Conservation (phyloP, 108 stramenopile species). For the Cyclotella kingstonii region DNA sequence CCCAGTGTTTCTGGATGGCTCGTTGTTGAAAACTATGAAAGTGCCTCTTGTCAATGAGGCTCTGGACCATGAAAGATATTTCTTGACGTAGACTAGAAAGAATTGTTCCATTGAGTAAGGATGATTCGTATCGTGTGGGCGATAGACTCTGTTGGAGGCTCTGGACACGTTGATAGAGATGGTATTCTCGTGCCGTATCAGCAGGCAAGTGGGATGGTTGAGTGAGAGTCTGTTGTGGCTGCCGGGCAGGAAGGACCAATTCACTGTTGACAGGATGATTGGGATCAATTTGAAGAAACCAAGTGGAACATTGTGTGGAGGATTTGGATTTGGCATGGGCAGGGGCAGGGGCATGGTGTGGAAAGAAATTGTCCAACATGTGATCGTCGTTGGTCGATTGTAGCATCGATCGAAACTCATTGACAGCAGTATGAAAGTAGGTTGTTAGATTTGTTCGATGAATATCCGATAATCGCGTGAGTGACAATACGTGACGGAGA, state of each 20-base stretch:
- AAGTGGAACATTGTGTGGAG: constrained; percentile 16
- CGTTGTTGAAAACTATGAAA: not conserved
- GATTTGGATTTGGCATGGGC: no score
- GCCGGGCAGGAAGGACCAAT: not conserved
- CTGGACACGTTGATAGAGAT: constrained; percentile 28
- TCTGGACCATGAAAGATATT: not conserved
- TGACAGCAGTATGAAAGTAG: constrained; percentile 1
- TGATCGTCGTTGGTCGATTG: not conserved
- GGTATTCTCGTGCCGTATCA: constrained; percentile 38
- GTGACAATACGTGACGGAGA: constrained; percentile 7
- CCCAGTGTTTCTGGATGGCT: constrained; percentile 8
- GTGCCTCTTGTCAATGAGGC: not conserved
- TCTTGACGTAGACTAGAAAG: not conserved
- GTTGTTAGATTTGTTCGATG: constrained; percentile 5
- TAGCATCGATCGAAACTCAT: constrained; percentile 9
- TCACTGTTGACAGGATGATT: constrained; percentile 10
- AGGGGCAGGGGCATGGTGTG: no score
- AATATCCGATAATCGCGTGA: constrained; percentile 14
- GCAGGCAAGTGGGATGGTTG: constrained; percentile 1
- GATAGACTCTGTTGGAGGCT: constrained; percentile 21
- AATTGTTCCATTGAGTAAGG: no score
- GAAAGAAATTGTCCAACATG: not conserved
- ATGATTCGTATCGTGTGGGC: no score
- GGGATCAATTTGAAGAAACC: constrained; percentile 14
- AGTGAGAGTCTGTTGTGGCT: not conserved